Evolutionary conservation across 2,329 filamentous ascomycete species (phyloP).

Genomic region (Claviceps quebecensis): DNA sequence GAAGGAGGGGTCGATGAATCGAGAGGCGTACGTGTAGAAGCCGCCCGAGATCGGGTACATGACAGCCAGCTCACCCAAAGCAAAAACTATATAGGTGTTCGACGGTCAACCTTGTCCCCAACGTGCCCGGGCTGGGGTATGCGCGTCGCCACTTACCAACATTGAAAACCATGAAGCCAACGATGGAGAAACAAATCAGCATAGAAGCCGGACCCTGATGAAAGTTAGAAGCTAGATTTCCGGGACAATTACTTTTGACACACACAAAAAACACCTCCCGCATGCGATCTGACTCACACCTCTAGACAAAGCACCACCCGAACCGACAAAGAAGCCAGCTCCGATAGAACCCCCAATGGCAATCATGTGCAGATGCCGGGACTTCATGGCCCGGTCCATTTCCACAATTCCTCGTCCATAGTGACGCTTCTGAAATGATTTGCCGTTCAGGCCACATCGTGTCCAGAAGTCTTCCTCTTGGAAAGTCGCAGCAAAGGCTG

Average conservation of each 20-base stretch:
- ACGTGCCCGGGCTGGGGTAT: not conserved
- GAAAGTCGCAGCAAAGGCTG: constrained; percentile 8
- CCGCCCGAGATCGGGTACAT: constrained; percentile 49
- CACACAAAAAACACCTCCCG: not conserved
- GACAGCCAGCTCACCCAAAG: constrained; percentile 46
- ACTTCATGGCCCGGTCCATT: constrained; percentile 36
- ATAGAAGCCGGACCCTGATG: constrained; percentile 25
- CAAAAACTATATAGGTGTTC: constrained; percentile 28
- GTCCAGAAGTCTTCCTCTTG: constrained; percentile 20
- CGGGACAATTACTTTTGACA: not conserved
- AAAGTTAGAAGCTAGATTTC: not conserved
- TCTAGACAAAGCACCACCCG: constrained; percentile 36
- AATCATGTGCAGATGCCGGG: constrained; percentile 48
- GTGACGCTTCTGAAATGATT: constrained; percentile 21
- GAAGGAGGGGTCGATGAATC: constrained; percentile 49
- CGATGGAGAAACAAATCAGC: constrained; percentile 37
- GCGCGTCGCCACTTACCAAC: constrained; percentile 11
- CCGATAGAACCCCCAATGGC: constrained; percentile 48
- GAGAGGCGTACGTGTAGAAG: constrained; percentile 47
- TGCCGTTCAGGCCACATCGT: constrained; percentile 21
- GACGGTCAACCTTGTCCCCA: not conserved
- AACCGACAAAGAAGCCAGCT: constrained; percentile 50
- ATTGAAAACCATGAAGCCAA: constrained; percentile 40
- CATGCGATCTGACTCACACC: constrained; percentile 25
- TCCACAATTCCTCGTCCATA: constrained; percentile 19